Percentiles rank a stretch among this genome's conserved stretches.
Conservation (phyloP, 257 asterid species). For the Euphrasia confusa region DNA sequence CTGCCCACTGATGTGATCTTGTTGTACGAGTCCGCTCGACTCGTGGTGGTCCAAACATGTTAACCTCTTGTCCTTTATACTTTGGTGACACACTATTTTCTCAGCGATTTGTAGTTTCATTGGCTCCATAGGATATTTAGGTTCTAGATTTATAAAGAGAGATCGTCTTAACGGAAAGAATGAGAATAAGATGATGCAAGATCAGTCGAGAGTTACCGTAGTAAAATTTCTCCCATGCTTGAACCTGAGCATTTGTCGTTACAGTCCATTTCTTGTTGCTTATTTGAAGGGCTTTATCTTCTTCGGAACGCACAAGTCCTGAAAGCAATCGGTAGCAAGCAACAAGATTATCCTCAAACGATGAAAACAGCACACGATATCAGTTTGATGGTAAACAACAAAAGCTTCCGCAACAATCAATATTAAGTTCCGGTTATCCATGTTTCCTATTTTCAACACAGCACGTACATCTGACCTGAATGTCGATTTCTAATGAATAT, state of each 20-base stretch:
- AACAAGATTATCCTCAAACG: too few species aligned
- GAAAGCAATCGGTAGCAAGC: slow-evolving; percentile 9
- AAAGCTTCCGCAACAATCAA: too few species aligned
- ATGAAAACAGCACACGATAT: too few species aligned
- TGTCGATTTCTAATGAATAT: too few species aligned
- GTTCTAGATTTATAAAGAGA: slow-evolving; percentile 38
- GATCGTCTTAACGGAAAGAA: neutral
- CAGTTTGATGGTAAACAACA: too few species aligned
- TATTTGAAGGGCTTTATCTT: slow-evolving; percentile 46
- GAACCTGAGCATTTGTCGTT: slow-evolving; percentile 62
- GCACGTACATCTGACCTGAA: too few species aligned
- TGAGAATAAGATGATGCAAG: neutral
- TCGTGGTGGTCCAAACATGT: slow-evolving; percentile 15
- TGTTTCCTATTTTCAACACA: too few species aligned
- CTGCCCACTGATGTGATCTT: slow-evolving; percentile 79
- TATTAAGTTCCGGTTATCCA: too few species aligned
- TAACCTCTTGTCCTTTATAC: slow-evolving; percentile 79
- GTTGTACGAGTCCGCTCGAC: slow-evolving; percentile 34
- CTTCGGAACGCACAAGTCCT: slow-evolving; percentile 44
- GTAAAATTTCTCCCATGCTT: slow-evolving; percentile 65
- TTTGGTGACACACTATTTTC: slow-evolving; percentile 80
- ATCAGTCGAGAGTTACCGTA: slow-evolving; percentile 33
- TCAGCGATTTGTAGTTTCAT: slow-evolving; percentile 70
- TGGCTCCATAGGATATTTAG: slow-evolving; percentile 69
- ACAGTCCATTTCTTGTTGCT: slow-evolving; percentile 57